These are phyloP conservation scores for Pythium coloratum DNA, from an alignment of 352 stramenopile genomes.

Conservation along the genomic window DNA sequence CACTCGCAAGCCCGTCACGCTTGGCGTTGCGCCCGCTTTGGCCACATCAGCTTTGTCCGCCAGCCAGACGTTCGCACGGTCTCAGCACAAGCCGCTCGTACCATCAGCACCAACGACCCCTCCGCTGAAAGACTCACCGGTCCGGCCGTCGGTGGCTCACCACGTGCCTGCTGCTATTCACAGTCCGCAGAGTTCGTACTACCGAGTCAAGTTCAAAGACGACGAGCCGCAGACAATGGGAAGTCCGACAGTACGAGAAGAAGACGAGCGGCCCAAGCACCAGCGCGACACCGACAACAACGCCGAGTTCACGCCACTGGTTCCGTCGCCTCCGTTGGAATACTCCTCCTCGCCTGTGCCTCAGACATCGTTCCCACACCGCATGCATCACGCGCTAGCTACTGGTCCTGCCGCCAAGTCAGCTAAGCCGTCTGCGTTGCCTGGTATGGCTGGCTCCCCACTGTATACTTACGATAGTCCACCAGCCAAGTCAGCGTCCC, in stretches of 20 bases:
- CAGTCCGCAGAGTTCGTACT: conserved; percentile 28
- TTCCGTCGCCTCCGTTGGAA: conserved; percentile 27
- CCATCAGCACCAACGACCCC: conserved; percentile 29
- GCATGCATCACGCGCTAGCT: conserved; percentile 18
- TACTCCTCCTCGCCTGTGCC: conserved; percentile 41
- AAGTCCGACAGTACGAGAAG: background rate
- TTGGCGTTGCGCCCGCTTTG: conserved; percentile 19
- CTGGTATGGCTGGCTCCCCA: background rate
- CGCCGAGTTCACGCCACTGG: background rate
- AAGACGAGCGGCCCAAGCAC: conserved; percentile 1
- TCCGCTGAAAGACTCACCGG: conserved; percentile 21
- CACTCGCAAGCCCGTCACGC: conserved; percentile 17
- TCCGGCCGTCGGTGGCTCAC: conserved; percentile 9
- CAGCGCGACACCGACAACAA: background rate
- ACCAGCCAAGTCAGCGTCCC: background rate
- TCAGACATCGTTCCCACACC: conserved; percentile 11
- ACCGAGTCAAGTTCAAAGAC: conserved; percentile 29
- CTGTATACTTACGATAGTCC: conserved; percentile 1
- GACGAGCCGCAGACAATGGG: conserved; percentile 13
- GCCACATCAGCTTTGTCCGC: conserved; percentile 13
- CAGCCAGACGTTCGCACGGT: conserved; percentile 23
- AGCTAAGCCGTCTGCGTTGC: conserved; percentile 3
- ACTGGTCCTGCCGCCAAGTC: background rate
- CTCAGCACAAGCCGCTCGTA: conserved; percentile 16
- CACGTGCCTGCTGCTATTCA: conserved; percentile 18